phyloP scores from a whole-genome alignment of 2,329 filamentous ascomycete genomes.

The Domatiomyces catenatus region DNA sequence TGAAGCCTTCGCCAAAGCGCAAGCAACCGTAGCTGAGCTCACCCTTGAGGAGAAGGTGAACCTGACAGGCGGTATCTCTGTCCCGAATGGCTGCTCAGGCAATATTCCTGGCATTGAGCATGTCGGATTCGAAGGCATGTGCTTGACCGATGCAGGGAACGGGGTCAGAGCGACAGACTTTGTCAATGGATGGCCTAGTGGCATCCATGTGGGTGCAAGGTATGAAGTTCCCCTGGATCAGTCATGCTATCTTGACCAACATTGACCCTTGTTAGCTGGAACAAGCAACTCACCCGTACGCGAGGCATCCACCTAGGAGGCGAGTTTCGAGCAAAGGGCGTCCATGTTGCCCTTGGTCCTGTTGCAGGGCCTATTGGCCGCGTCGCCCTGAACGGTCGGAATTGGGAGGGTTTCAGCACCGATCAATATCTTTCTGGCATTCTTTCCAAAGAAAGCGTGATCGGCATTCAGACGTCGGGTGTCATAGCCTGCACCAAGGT shows the following conservation, averaged over 20 bases:
- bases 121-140: constrained; percentile 27
- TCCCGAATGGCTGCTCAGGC: constrained; percentile 23
- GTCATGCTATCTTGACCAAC: not conserved
- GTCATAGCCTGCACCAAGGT: constrained; percentile 24
- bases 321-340: constrained; percentile 42
- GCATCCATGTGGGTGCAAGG: constrained; percentile 27
- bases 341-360: constrained; percentile 30
- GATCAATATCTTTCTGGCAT: constrained; percentile 35
- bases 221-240: constrained; percentile 1
- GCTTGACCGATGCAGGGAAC: constrained; percentile 28
- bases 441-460: constrained; percentile 29
- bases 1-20: constrained; percentile 7
- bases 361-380: constrained; percentile 26
- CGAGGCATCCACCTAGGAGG: constrained; percentile 39
- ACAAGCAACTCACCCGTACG: constrained; percentile 37
- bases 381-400: constrained; percentile 27
- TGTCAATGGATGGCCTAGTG: constrained; percentile 29
- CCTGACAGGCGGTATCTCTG: constrained; percentile 5
- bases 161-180: constrained; percentile 29
- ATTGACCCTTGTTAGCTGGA: constrained; percentile 29
- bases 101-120: constrained; percentile 22
- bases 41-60: constrained; percentile 13
- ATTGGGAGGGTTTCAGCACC: constrained; percentile 35
- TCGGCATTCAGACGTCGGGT: constrained; percentile 30
- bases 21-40: constrained; percentile 7